These are phyloP conservation scores for Candida frijolesensis DNA, from an alignment of 1,139 yeast species.

Conservation along the genomic window DNA sequence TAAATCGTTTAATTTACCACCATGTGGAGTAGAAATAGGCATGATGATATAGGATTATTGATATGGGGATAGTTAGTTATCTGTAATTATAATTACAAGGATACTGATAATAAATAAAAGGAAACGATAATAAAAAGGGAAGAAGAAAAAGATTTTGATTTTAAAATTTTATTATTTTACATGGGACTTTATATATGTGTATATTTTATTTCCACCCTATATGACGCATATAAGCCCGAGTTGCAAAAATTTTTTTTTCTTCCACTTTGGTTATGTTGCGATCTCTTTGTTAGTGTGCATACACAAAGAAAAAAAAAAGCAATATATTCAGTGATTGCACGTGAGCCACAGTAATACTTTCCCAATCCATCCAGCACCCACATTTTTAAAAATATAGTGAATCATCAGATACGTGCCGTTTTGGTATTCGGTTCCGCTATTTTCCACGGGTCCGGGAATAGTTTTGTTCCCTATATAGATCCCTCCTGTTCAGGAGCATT, in stretches of 20 bases:
- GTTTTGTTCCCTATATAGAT: too few species aligned
- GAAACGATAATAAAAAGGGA: background rate
- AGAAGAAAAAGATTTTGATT: background rate
- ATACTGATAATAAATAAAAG: background rate
- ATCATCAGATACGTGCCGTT: background rate
- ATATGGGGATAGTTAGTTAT: too few species aligned
- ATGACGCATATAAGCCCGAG: background rate
- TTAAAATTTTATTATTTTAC: background rate
- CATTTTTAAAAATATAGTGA: background rate
- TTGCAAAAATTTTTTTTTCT: background rate
- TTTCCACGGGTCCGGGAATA: too few species aligned
- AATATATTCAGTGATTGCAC: slow-evolving; percentile 7
- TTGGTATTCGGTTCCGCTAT: too few species aligned
- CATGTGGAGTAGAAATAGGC: slow-evolving; percentile 87
- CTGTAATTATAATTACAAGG: background rate
- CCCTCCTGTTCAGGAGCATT: too few species aligned
- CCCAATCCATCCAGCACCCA: background rate
- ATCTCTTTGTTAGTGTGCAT: background rate
- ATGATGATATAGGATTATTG: slow-evolving; percentile 16
- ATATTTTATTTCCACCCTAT: too few species aligned
- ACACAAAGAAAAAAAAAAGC: slow-evolving; percentile 1
- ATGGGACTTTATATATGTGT: background rate
- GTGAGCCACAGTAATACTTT: slow-evolving; percentile 4
- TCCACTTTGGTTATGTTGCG: background rate
- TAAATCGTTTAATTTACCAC: slow-evolving; percentile 85